These are phyloP conservation scores for Sphagnum fallax DNA, from an alignment of 228 moss, liverwort and hornwort genomes.

Conservation along the genomic window DNA sequence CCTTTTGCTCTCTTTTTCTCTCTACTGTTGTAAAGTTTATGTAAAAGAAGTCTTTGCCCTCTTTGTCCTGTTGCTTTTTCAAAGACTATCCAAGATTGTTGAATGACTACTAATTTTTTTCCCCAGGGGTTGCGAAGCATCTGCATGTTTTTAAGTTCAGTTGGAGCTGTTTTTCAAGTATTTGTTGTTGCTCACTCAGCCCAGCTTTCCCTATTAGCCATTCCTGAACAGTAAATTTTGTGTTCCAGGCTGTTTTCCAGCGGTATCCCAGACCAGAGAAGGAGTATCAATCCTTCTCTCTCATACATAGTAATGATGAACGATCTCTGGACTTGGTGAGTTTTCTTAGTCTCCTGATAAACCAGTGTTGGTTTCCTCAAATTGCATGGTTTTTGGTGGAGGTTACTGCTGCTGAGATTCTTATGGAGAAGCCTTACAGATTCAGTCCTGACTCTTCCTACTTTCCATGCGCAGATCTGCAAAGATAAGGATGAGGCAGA, in stretches of 20 bases:
- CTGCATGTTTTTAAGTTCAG: background rate
- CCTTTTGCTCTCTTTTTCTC: constrained; percentile 6
- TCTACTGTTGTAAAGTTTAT: background rate
- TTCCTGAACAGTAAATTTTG: background rate
- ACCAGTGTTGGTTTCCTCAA: no score
- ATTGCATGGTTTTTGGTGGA: no score
- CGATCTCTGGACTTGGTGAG: constrained; percentile 96
- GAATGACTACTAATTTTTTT: no score
- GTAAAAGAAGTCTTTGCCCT: background rate
- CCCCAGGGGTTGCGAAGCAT: no score
- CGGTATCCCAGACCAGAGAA: constrained; percentile 91
- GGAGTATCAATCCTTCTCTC: constrained; percentile 91
- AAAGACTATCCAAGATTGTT: no score
- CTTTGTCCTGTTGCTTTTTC: background rate
- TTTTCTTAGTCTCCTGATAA: background rate
- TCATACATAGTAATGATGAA: constrained; percentile 80
- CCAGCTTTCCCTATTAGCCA: background rate
- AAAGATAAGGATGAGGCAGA: constrained; percentile 99
- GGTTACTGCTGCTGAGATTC: background rate
- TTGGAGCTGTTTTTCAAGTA: background rate
- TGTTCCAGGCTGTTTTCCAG: constrained; percentile 76
- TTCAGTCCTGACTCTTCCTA: no score
- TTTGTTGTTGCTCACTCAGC: background rate
- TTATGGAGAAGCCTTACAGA: background rate
- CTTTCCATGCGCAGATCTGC: constrained; percentile 58